Base-by-base conservation (phyloP, 495 filamentous ascomycete species). In the Acidiella bohemica region DNA sequence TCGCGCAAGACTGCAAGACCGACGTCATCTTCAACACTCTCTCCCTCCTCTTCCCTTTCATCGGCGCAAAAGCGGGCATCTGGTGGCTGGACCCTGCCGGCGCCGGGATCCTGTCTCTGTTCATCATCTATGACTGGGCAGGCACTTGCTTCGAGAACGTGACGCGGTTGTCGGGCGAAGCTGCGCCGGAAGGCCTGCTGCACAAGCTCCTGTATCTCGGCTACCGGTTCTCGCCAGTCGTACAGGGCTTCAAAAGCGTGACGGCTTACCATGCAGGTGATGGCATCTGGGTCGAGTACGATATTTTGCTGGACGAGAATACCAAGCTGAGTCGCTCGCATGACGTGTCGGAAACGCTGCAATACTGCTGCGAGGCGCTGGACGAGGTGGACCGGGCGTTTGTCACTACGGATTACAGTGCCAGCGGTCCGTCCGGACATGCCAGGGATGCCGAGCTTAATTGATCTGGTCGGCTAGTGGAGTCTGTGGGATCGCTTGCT, bases 71-170 rank as follows among this genome's bases (percentile, higher is more conserved):
- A 29, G 42, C 57, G 5, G 41, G 62, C 40, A 42, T 66, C 24
- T 68, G 64, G 66, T 68, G 66, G 66, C 57, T 70, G 11, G 66
- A 70, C 48, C 63, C 66, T 5, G 51, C 59, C 0, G 64, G 66
- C 34, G 66, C 66, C 2, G 53, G 56, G 5, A 41, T 68, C 11
- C 56, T 70, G 14, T 67, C 66, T 8, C 53, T 70, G 13, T 64
- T 63, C 53, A 62, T 70, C 44, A 68, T 68, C 44, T 62, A 59
- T 50, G 65, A 68, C 45, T 70, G 64, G 66, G 53, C 39, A n/a
- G 38, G 46, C 11, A 70, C 67, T 8, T 66, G 59, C 35, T 54
- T 70, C 50, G 51, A 59, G 33, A 68, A 68, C 44, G 55, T 70
- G 13, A 60, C 56, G 26, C 56, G 64, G 0, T 50, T 70, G 19